Evolutionary conservation across 768 basidiomycete genomes (phyloP).

Genomic region (Hygrocybe coccinea): DNA sequence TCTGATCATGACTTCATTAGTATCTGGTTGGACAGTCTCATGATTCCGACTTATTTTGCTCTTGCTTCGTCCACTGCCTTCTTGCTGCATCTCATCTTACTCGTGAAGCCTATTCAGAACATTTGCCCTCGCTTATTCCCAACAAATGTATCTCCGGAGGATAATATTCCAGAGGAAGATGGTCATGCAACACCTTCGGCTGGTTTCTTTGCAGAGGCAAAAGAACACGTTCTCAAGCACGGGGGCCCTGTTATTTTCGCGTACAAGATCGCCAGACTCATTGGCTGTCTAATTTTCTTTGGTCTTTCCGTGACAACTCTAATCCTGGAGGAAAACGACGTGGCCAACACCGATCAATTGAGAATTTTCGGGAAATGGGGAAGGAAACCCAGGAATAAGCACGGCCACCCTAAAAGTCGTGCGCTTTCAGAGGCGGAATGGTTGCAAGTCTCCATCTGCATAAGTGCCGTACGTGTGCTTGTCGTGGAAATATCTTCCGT

Average conservation of each 20-base stretch:
- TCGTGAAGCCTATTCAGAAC: background rate
- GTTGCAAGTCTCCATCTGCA: slow-evolving; percentile 28
- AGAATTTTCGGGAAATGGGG: slow-evolving; percentile 10
- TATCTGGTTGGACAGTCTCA: slow-evolving; percentile 22
- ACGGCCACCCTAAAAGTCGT: slow-evolving; percentile 9
- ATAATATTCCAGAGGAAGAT: slow-evolving; percentile 11
- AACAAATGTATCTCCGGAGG: slow-evolving; percentile 5
- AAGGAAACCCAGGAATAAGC: slow-evolving; percentile 25
- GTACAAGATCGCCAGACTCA: slow-evolving; percentile 43
- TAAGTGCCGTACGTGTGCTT: slow-evolving; percentile 32
- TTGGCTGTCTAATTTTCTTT: slow-evolving; percentile 45
- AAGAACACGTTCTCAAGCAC: slow-evolving; percentile 37
- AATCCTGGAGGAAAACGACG: slow-evolving; percentile 24
- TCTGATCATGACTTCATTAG: too few species aligned
- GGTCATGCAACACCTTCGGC: slow-evolving; percentile 18
- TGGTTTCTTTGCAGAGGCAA: slow-evolving; percentile 32
- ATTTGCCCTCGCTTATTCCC: slow-evolving; percentile 2
- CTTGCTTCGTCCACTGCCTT: slow-evolving; percentile 32
- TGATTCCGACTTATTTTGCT: slow-evolving; percentile 36
- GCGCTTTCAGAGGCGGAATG: slow-evolving; percentile 23
- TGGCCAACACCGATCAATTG: slow-evolving; percentile 3
- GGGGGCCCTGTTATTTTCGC: slow-evolving; percentile 46
- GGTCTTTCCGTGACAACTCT: slow-evolving; percentile 45
- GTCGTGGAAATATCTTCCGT: too few species aligned
- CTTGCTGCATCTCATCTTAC: slow-evolving; percentile 26